These are phyloP conservation scores for Penicillium sclerotiorum DNA, from an alignment of 2,329 filamentous ascomycete species.

Conservation along the genomic window DNA sequence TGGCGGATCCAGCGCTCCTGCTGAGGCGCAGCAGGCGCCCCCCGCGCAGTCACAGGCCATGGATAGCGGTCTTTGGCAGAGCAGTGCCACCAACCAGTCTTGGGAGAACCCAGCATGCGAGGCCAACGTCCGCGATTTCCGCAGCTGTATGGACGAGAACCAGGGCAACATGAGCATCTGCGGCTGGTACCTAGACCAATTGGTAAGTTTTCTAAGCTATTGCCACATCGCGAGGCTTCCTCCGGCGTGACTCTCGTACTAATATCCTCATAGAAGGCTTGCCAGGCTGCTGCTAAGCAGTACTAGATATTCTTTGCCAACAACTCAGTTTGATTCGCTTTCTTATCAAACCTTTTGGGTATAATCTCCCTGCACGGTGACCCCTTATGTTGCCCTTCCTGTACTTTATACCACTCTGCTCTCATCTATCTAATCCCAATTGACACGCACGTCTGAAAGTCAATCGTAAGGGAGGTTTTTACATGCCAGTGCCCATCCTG, in stretches of 20 bases:
- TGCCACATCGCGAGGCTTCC: too few relatives aligned
- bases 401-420: too few relatives aligned
- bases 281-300: constrained; percentile 73
- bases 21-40: constrained; percentile 55
- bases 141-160: constrained; percentile 95
- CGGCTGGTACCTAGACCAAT: constrained; percentile 96
- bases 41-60: constrained; percentile 58
- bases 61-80: constrained; percentile 50
- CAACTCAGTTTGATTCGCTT: neutral
- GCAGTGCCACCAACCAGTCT: constrained; percentile 52
- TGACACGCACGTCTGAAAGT: too few relatives aligned
- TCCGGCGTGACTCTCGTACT: too few relatives aligned
- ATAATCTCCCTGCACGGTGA: too few relatives aligned
- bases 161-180: constrained; percentile 93
- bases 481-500: too few relatives aligned
- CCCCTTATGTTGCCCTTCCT: too few relatives aligned
- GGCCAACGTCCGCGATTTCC: constrained; percentile 80
- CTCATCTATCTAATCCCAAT: too few relatives aligned
- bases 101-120: constrained; percentile 68
- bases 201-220: constrained; percentile 50
- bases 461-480: too few relatives aligned
- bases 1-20: constrained; percentile 62
- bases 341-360: neutral
- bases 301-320: constrained; percentile 55
- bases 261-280: constrained; percentile 65